Conservation (phyloP, 805 yeast species). For the Millerago galiae region DNA sequence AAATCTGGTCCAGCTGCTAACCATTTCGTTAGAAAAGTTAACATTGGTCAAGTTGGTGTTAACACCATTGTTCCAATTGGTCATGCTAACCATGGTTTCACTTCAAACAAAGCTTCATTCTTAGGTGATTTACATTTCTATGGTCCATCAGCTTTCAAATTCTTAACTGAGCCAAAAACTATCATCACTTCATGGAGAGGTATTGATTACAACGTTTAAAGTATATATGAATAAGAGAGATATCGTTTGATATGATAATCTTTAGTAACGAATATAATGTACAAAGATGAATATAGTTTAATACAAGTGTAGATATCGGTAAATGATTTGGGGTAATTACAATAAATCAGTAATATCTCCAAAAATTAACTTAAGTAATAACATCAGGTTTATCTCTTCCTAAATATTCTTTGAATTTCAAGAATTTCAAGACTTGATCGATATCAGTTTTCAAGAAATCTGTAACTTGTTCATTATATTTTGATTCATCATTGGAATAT, state of each 20-base stretch:
- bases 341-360: too few relatives aligned
- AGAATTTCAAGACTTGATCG: conserved; percentile 53
- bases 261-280: not conserved
- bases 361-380: conserved; percentile 47
- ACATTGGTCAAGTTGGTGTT: conserved; percentile 72
- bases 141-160: conserved; percentile 67
- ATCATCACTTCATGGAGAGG: conserved; percentile 62
- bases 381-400: conserved; percentile 89
- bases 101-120: conserved; percentile 73
- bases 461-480: conserved; percentile 49
- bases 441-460: conserved; percentile 63
- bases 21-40: conserved; percentile 57
- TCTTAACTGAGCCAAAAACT: conserved; percentile 73
- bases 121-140: conserved; percentile 77
- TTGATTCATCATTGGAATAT: conserved; percentile 55
- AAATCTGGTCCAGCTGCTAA: conserved; percentile 63
- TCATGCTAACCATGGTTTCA: conserved; percentile 74
- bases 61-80: conserved; percentile 80
- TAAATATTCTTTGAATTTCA: conserved; percentile 64
- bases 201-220: conserved; percentile 16
- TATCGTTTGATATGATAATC: not conserved
- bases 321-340: too few relatives aligned
- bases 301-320: too few relatives aligned
- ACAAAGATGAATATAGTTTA: not conserved
- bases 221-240: not conserved